A percentile compares a stretch with the other conserved stretches of the same genome.
phyloP scores from a whole-genome alignment of 2,329 filamentous ascomycete genomes.

The Gyromitra esculenta region DNA sequence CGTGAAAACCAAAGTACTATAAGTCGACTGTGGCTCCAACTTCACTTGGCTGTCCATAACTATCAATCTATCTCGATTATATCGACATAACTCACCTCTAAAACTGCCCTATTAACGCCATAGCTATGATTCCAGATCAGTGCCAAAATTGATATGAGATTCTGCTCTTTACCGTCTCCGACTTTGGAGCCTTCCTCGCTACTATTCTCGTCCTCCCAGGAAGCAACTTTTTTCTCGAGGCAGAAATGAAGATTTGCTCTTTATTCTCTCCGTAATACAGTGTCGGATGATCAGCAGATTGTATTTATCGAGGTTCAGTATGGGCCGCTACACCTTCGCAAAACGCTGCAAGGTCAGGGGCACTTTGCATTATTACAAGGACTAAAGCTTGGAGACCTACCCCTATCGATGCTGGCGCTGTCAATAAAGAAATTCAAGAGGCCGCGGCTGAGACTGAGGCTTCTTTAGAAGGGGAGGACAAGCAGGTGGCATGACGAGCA shows the following conservation, averaged over 20 bases:
- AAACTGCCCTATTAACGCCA: background rate
- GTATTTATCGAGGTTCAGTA: background rate
- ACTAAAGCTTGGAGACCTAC: conserved; percentile 47
- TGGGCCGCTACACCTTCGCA: conserved; percentile 8
- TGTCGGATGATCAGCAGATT: background rate
- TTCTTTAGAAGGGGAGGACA: background rate
- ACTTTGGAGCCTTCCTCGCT: background rate
- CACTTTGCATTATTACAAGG: conserved; percentile 56
- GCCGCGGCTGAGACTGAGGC: background rate
- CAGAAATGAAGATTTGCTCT: background rate
- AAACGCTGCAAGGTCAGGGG: conserved; percentile 18
- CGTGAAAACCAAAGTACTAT: too few species aligned
- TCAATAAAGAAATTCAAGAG: background rate
- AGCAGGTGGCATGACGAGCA: background rate
- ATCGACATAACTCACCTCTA: background rate
- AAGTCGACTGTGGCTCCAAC: too few species aligned
- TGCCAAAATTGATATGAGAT: background rate
- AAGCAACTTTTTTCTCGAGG: background rate
- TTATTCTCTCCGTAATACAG: background rate
- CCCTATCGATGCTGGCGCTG: conserved; percentile 11
- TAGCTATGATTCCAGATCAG: background rate
- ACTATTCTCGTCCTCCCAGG: background rate
- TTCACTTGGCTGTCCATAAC: too few species aligned
- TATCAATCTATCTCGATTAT: background rate
- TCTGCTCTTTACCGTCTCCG: background rate